Percentiles rank a stretch among this genome's conserved stretches.
Evolutionary conservation across 805 yeast genomes (phyloP).

Genomic region (Torulaspora maleeae): DNA sequence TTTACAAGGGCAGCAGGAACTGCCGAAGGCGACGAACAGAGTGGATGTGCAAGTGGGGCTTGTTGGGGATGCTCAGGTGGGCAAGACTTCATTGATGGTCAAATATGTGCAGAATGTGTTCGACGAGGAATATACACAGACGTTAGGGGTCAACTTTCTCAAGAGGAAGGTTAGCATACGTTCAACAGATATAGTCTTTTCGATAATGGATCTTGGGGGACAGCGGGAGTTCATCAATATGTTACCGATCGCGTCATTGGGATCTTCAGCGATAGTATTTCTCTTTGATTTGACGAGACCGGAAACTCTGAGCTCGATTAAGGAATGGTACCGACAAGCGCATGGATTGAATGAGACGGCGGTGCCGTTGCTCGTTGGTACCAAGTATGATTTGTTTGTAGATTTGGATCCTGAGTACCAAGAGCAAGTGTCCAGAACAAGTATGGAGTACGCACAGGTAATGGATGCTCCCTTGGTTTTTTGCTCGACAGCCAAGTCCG

Average conservation of each 20-base stretch:
- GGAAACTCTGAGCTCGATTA: conserved; percentile 77
- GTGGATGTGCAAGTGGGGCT: conserved; percentile 71
- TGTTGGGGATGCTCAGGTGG: conserved; percentile 93
- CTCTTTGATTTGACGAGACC: conserved; percentile 87
- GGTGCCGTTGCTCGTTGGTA: conserved; percentile 86
- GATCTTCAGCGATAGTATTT: conserved; percentile 85
- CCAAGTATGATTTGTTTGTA: conserved; percentile 85
- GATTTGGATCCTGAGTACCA: conserved; percentile 78
- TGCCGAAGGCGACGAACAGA: conserved; percentile 19
- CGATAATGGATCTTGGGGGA: conserved; percentile 96
- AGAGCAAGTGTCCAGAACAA: conserved; percentile 73
- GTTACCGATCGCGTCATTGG: conserved; percentile 88
- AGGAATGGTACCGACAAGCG: conserved; percentile 93
- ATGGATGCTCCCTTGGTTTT: conserved; percentile 84
- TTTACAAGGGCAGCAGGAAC: conserved; percentile 9
- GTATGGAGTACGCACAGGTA: conserved; percentile 78
- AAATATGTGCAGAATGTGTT: conserved; percentile 93
- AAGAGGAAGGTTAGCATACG: conserved; percentile 81
- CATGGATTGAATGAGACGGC: conserved; percentile 87
- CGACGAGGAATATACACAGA: conserved; percentile 88
- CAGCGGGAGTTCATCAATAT: conserved; percentile 91
- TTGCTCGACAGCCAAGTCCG: conserved; percentile 87
- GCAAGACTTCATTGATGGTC: conserved; percentile 94
- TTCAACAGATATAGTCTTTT: conserved; percentile 81
- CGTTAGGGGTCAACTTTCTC: conserved; percentile 92